Evolutionary conservation across 1,139 yeast species (phyloP).

Genomic region (Blastobotrys elegans): DNA sequence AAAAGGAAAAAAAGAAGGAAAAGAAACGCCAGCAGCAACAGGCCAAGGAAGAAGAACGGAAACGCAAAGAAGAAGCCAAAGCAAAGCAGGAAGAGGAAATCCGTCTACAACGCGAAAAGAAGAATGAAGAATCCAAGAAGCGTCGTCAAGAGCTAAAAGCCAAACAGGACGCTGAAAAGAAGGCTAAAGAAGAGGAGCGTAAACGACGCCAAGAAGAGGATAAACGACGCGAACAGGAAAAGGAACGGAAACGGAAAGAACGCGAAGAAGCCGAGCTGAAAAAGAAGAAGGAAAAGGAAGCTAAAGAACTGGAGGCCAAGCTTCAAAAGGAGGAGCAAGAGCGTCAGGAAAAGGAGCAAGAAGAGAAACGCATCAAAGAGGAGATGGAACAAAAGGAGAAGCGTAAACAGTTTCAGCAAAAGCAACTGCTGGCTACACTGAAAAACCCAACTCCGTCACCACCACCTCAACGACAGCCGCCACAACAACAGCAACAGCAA

Average conservation of each 20-base stretch:
- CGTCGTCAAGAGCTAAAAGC: slow-evolving; percentile 46
- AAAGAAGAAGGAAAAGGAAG: slow-evolving; percentile 40
- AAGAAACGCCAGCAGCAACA: slow-evolving; percentile 64
- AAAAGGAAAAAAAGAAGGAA: slow-evolving; percentile 73
- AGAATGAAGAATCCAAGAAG: slow-evolving; percentile 52
- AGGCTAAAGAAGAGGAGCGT: slow-evolving; percentile 33
- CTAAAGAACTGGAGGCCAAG: slow-evolving; percentile 36
- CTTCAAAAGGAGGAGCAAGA: slow-evolving; percentile 25
- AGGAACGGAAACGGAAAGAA: slow-evolving; percentile 41
- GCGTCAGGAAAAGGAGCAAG: slow-evolving; percentile 24
- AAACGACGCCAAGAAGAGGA: slow-evolving; percentile 36
- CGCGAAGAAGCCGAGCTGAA: slow-evolving; percentile 39
- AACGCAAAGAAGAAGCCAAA: slow-evolving; percentile 54
- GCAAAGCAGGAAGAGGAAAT: slow-evolving; percentile 45
- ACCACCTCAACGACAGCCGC: neutral
- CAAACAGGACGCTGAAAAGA: slow-evolving; percentile 43
- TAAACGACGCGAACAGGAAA: slow-evolving; percentile 43
- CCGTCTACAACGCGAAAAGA: slow-evolving; percentile 42
- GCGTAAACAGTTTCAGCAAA: neutral
- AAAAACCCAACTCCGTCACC: slow-evolving; percentile 1
- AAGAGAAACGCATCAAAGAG: slow-evolving; percentile 15
- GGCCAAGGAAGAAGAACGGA: slow-evolving; percentile 72
- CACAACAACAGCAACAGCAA: neutral
- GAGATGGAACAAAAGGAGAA: slow-evolving; percentile 14
- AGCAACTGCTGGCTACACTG: slow-evolving; percentile 5